Conservation (phyloP, 305 asterid species). For the Fraxinus nigra region DNA sequence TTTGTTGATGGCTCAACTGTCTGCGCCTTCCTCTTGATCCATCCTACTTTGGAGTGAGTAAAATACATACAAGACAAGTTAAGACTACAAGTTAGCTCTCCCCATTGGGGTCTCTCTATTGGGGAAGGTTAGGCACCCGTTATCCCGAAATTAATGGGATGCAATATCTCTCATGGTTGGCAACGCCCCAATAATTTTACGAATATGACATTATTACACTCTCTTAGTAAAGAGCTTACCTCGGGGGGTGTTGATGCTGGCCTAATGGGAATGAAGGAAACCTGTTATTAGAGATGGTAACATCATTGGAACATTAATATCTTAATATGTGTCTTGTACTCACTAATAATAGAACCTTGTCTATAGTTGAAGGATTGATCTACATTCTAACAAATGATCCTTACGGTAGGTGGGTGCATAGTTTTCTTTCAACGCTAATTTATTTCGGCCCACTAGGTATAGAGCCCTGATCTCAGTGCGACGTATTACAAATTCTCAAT, state of each 20-base stretch:
- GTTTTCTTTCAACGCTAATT: not conserved
- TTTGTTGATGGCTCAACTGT: not conserved
- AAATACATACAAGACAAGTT: not conserved
- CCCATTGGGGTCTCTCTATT: not conserved
- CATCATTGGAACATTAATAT: not conserved
- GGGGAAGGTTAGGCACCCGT: not conserved
- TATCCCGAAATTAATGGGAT: not conserved
- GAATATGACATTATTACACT: not conserved
- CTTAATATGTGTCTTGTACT: not conserved
- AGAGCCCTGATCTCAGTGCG: not conserved
- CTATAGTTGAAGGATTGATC: not conserved
- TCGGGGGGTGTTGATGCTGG: not conserved
- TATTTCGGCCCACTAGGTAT: not conserved
- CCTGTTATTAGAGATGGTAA: not conserved
- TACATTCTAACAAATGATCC: not conserved
- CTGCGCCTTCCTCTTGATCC: not conserved
- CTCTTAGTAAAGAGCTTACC: not conserved
- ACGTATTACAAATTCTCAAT: not conserved
- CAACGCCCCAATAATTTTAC: not conserved
- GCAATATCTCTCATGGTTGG: not conserved
- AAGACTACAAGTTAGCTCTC: not conserved
- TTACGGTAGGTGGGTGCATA: not conserved
- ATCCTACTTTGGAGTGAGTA: not conserved
- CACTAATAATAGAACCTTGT: not conserved
- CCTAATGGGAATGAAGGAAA: not conserved